Percentiles rank a stretch among this genome's conserved stretches.
Conservation (phyloP, 1,284 basidiomycete genomes). For the Moesziomyces parantarcticus region DNA sequence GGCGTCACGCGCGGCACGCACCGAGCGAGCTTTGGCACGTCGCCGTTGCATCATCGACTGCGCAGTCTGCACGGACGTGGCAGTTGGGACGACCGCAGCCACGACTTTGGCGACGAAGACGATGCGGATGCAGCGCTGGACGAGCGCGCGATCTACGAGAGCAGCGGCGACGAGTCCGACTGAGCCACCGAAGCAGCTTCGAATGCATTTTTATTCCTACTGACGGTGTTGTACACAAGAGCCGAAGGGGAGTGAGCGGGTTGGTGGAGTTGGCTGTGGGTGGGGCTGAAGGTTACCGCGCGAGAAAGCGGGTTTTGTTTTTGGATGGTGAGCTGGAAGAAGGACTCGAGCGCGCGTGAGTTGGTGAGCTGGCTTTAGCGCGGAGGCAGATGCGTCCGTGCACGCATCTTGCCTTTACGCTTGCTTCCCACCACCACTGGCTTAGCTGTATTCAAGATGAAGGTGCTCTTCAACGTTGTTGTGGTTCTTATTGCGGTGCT, state of each 20-base stretch:
- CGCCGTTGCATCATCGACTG: conserved; percentile 25
- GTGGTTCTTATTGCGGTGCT: conserved; percentile 63
- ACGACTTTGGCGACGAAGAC: conserved; percentile 69
- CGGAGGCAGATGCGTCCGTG: neutral
- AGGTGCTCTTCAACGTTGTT: conserved; percentile 75
- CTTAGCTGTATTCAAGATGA: conserved; percentile 70
- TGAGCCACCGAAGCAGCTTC: neutral
- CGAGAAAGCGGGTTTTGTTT: neutral
- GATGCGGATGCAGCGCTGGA: conserved; percentile 46
- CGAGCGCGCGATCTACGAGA: conserved; percentile 23
- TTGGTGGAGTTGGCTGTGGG: no score
- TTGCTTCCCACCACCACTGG: neutral
- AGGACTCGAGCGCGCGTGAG: neutral
- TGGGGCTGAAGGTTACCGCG: neutral
- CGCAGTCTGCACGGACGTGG: conserved; percentile 23
- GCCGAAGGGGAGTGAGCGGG: no score
- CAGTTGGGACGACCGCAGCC: conserved; percentile 59
- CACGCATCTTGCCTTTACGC: neutral
- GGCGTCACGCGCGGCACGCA: conserved; percentile 9
- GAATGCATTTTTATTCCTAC: neutral
- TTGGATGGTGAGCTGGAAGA: neutral
- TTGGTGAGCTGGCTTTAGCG: neutral
- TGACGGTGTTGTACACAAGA: no score
- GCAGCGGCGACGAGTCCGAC: conserved; percentile 26
- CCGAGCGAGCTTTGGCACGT: conserved; percentile 28